Conservation (phyloP, 192 early-diverging fungal species). For the Obelidium mucronatum region DNA sequence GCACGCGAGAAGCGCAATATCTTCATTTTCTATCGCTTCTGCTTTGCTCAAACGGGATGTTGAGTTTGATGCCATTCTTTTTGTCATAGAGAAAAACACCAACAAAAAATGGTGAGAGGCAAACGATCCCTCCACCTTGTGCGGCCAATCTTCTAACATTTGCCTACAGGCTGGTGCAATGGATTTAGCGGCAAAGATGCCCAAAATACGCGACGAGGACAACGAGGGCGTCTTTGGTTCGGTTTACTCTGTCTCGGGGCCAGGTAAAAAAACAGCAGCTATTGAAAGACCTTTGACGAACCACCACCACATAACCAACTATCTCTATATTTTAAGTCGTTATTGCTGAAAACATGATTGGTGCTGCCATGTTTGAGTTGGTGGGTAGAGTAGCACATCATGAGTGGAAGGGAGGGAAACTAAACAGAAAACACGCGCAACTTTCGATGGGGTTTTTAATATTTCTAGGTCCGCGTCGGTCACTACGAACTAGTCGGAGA, state of each 20-base stretch:
- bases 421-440: not conserved
- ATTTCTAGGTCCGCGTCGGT: slow-evolving; percentile 88
- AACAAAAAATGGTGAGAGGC: slow-evolving; percentile 1
- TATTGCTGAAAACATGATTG: slow-evolving; percentile 97
- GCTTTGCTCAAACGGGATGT: not conserved
- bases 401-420: no score
- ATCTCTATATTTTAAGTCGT: slow-evolving; percentile 71
- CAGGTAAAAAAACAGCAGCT: slow-evolving; percentile 64
- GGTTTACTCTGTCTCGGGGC: slow-evolving; percentile 98
- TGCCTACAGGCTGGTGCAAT: slow-evolving; percentile 71
- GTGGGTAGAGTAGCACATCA: no score
- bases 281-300: not conserved
- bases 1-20: not conserved
- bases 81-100: not conserved
- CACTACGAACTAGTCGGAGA: slow-evolving; percentile 98
- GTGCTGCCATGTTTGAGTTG: slow-evolving; percentile 98
- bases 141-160: not conserved
- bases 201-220: slow-evolving; percentile 86
- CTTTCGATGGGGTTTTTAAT: no score
- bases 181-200: slow-evolving; percentile 85
- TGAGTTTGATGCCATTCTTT: not conserved
- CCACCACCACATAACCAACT: not conserved
- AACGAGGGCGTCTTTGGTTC: slow-evolving; percentile 87
- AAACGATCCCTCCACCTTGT: not conserved
- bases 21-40: not conserved